These are phyloP conservation scores for Colletotrichum sp. DNA, from an alignment of 2,329 filamentous ascomycete species.

Conservation along the genomic window DNA sequence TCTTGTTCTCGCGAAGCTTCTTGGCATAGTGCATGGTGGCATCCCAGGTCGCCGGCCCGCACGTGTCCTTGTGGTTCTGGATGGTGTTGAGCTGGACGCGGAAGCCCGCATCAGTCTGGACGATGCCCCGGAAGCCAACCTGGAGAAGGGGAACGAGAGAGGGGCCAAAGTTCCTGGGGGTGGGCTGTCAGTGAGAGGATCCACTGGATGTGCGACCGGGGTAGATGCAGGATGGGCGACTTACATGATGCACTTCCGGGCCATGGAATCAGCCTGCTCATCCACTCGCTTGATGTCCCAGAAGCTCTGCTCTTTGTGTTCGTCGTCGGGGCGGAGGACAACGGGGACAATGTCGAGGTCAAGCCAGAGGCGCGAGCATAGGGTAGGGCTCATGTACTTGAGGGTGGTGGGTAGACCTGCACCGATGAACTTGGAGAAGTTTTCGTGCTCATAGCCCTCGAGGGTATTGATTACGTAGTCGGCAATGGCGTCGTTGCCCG, in stretches of 20 bases:
- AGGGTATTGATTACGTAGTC: conserved; percentile 65
- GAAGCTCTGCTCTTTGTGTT: conserved; percentile 45
- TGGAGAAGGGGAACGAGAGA: conserved; percentile 71
- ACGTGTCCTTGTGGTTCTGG: conserved; percentile 65
- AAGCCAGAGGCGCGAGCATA: conserved; percentile 76
- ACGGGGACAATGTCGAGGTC: conserved; percentile 79
- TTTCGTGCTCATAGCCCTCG: conserved; percentile 64
- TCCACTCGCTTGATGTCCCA: conserved; percentile 69
- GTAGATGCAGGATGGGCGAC: conserved; percentile 27
- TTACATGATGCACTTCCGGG: conserved; percentile 77
- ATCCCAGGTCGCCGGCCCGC: conserved; percentile 67
- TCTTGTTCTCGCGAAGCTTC: conserved; percentile 66
- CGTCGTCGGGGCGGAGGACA: conserved; percentile 58
- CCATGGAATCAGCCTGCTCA: conserved; percentile 83
- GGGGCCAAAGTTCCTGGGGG: conserved; percentile 72
- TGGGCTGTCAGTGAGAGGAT: not conserved
- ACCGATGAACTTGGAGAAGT: conserved; percentile 77
- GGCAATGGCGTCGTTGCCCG: conserved; percentile 53
- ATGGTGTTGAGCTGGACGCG: conserved; percentile 63
- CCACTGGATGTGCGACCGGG: not conserved
- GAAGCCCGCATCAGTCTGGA: conserved; percentile 73
- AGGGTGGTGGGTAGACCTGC: conserved; percentile 70
- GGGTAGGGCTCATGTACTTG: conserved; percentile 62
- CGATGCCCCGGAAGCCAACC: conserved; percentile 70
- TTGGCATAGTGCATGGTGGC: conserved; percentile 67